Percentiles rank a stretch among this genome's conserved stretches.
These are phyloP conservation scores for Aspergillus niger DNA, from an alignment of 2,329 filamentous ascomycete genomes.

Conservation along the genomic window DNA sequence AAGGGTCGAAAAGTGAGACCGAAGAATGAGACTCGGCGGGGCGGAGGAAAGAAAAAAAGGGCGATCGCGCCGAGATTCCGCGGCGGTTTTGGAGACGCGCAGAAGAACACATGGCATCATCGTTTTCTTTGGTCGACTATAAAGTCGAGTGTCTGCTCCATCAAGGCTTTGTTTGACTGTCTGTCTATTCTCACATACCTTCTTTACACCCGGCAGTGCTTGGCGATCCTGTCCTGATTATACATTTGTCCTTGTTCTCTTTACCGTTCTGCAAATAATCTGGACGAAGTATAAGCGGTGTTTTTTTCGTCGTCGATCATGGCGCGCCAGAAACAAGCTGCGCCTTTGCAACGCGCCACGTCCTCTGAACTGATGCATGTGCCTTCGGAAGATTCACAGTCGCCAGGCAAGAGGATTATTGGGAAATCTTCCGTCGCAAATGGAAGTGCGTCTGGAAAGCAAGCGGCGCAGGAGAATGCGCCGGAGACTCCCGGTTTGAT, in stretches of 20 bases:
- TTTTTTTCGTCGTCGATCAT: conserved; percentile 46
- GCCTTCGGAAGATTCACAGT: conserved; percentile 34
- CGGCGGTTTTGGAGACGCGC: conserved; percentile 1
- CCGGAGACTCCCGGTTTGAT: conserved; percentile 60
- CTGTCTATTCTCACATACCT: background rate
- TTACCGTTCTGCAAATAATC: background rate
- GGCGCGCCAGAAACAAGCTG: conserved; percentile 71
- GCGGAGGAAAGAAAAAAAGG: conserved; percentile 11
- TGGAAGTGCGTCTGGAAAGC: conserved; percentile 24
- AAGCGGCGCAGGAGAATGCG: conserved; percentile 29
- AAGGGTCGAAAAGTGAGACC: background rate
- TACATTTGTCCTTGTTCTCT: background rate
- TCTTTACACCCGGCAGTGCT: background rate
- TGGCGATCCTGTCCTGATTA: background rate
- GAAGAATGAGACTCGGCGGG: background rate
- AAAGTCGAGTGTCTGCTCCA: background rate
- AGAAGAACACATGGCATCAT: conserved; percentile 44
- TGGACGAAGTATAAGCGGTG: background rate
- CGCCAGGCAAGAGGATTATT: conserved; percentile 33
- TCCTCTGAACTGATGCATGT: conserved; percentile 65
- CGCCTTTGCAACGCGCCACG: conserved; percentile 64
- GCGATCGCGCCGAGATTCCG: conserved; percentile 17
- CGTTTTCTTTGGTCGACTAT: conserved; percentile 1
- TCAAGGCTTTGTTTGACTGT: conserved; percentile 1
- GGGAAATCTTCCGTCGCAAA: conserved; percentile 25